phyloP scores from a whole-genome alignment of 23 red algal genomes.

The Cyanidiococcus yangmingshanensis region DNA sequence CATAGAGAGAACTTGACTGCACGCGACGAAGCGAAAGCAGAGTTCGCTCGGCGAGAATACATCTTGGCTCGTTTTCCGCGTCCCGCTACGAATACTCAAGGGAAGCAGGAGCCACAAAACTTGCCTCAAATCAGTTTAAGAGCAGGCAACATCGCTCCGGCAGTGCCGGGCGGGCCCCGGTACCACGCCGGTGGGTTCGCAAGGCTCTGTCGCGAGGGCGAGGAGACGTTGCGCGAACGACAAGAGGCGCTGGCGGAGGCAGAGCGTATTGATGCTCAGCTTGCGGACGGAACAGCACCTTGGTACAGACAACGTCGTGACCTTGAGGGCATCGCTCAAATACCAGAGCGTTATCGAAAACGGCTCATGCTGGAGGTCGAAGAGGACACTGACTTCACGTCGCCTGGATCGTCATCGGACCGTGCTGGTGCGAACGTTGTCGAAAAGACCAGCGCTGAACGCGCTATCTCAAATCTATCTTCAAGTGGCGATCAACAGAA shows the following conservation, averaged over 20 bases:
- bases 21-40: background rate
- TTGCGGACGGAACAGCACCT: background rate
- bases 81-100: background rate
- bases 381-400: background rate
- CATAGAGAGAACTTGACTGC: background rate
- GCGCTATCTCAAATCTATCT: background rate
- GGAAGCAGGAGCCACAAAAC: background rate
- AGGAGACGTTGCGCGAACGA: slow-evolving; percentile 10
- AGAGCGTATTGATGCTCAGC: background rate
- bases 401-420: background rate
- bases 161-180: background rate
- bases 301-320: slow-evolving; percentile 7
- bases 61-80: background rate
- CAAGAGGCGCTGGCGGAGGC: slow-evolving; percentile 10
- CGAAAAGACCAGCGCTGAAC: background rate
- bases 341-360: slow-evolving; percentile 15
- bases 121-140: background rate
- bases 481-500: background rate
- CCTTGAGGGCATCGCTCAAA: slow-evolving; percentile 9
- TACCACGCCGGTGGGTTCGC: background rate
- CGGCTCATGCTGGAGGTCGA: slow-evolving; percentile 12
- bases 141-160: background rate
- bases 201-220: slow-evolving; percentile 11
- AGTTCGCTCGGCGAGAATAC: slow-evolving; percentile 6
- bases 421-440: background rate